Evolutionary conservation across 2,329 filamentous ascomycete genomes (phyloP).

Genomic region (Reticulascus tulasneorum): DNA sequence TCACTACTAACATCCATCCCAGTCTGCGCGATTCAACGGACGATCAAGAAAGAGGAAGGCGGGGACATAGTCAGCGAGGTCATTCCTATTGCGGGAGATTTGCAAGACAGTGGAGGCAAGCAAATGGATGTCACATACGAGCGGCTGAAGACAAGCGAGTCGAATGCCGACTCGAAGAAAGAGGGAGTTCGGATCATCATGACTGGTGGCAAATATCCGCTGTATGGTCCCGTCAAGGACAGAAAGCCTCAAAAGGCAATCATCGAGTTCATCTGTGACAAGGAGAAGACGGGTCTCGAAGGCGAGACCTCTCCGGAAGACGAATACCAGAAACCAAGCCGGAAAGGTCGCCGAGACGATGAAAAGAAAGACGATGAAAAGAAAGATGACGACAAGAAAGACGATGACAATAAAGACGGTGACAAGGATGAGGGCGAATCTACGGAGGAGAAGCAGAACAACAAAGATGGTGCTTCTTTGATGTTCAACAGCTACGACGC

Average conservation of each 20-base stretch:
- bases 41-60: slow-evolving; percentile 44
- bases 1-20: slow-evolving; percentile 1
- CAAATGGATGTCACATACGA: slow-evolving; percentile 62
- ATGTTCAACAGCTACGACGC: slow-evolving; percentile 70
- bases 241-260: slow-evolving; percentile 67
- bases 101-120: slow-evolving; percentile 53
- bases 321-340: slow-evolving; percentile 38
- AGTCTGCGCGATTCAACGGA: slow-evolving; percentile 74
- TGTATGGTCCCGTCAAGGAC: slow-evolving; percentile 53
- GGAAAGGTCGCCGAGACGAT: slow-evolving; percentile 18
- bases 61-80: slow-evolving; percentile 50
- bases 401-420: slow-evolving; percentile 29
- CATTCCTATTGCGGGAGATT: slow-evolving; percentile 71
- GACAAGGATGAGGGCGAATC: slow-evolving; percentile 30
- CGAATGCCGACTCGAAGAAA: slow-evolving; percentile 59
- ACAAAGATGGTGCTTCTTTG: slow-evolving; percentile 59
- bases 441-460: slow-evolving; percentile 44
- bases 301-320: slow-evolving; percentile 58
- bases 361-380: slow-evolving; percentile 30
- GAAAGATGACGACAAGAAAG: slow-evolving; percentile 30
- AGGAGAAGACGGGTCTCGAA: slow-evolving; percentile 68
- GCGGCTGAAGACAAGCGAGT: slow-evolving; percentile 61
- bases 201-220: slow-evolving; percentile 51
- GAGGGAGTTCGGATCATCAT: slow-evolving; percentile 72
- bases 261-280: slow-evolving; percentile 82